Base-by-base conservation (phyloP, 768 basidiomycete species). In the Trichaptum fuscoviolaceum region DNA sequence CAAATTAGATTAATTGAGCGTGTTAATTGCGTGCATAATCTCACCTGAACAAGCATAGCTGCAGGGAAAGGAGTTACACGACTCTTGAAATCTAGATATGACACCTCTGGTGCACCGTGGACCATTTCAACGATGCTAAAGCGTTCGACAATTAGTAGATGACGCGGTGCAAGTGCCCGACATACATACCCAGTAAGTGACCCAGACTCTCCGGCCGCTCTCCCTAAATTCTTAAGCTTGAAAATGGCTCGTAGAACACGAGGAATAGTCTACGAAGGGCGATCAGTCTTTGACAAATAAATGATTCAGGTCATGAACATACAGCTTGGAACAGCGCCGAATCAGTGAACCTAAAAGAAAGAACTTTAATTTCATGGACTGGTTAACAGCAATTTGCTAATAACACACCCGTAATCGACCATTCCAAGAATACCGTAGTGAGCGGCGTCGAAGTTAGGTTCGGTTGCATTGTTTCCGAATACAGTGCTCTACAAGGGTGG, bases 1-100 rank as follows among this genome's bases (percentile, higher is more conserved):
- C 10, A 61, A 6, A 34, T 12, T 34, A 23, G 15, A 61, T 61
- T 4, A 15, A 5, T 7, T 15, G 25, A 61, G 23, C 24, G 15
- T 7, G 2, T 3, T 2, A 61, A 18, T 17, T 61, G 24, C 24
- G 3, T 2, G 59, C 3, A 15, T 3, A 34, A 61, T 61, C 70
- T 15, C 58, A 73, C 72, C 68, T 73, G 69, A 58, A 72, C 66
- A 23, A 73, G 7, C 36, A 73, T 63, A 23, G 72, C 70, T 27
- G 61, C 65, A 2, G 72, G 72, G 66, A 73, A 73, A 3, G 70
- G 72, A 12, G 70, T 73, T 17, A 66, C 20, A 26, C n/a, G n/a
- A 2, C 72, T 69, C 58, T 68, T 64, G 9, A 59, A 23, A 63
- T 69, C 64, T 17, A 62, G 24, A 57, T 72, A 72, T 59, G 36